Conservation (phyloP, 148 eudicot species). For the Rhododendron simsii region DNA sequence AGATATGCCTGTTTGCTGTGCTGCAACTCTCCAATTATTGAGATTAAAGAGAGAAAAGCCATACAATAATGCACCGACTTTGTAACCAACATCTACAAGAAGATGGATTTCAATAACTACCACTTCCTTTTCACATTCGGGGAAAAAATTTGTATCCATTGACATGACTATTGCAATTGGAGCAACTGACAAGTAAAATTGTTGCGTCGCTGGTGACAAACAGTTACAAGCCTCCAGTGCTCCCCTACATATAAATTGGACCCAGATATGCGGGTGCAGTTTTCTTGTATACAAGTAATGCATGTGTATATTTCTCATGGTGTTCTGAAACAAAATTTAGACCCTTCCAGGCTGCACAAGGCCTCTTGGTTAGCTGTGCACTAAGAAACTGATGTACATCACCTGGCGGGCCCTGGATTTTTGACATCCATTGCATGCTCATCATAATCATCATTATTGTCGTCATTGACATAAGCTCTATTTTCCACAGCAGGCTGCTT, state of each 20-base stretch:
- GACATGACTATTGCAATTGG: background rate
- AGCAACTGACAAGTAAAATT: background rate
- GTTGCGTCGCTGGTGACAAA: background rate
- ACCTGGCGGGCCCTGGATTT: slow-evolving; percentile 5
- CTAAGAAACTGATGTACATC: background rate
- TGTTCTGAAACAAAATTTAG: slow-evolving; percentile 5
- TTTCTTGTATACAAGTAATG: slow-evolving; percentile 4
- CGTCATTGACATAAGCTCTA: slow-evolving; percentile 4
- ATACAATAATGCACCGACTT: background rate
- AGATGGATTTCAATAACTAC: background rate
- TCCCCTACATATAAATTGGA: slow-evolving; percentile 6
- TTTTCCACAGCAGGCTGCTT: slow-evolving; percentile 33
- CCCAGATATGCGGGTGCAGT: background rate
- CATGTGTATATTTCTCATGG: background rate
- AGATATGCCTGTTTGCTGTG: background rate
- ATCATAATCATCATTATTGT: slow-evolving; percentile 11
- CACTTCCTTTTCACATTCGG: background rate
- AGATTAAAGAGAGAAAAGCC: background rate
- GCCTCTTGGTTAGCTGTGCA: background rate
- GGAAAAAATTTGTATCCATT: background rate
- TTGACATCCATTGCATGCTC: slow-evolving; percentile 14
- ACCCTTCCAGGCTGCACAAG: background rate
- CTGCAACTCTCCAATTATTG: background rate
- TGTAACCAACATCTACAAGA: background rate
- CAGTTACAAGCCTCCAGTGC: background rate